phyloP scores from a whole-genome alignment of 176 grass and related monocot species.

The Raddia distichophylla region DNA sequence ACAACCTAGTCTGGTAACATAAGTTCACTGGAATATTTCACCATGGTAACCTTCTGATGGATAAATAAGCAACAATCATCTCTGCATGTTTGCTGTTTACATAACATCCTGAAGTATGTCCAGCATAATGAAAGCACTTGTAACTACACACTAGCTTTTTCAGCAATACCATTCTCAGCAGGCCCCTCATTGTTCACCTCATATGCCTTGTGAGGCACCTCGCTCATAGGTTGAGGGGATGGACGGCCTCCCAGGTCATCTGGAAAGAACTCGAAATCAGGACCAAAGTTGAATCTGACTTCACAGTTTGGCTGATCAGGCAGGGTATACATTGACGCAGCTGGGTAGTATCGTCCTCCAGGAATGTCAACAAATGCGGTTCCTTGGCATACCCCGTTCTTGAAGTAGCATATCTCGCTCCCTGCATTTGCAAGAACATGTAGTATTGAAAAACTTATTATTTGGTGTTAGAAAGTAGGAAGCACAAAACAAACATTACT shows the following conservation, averaged over 20 bases:
- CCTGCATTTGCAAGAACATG: slow-evolving; percentile 48
- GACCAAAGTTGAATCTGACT: slow-evolving; percentile 89
- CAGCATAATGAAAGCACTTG: neutral
- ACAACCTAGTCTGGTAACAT: neutral
- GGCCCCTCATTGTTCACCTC: slow-evolving; percentile 64
- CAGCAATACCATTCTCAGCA: slow-evolving; percentile 65
- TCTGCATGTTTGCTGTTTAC: neutral
- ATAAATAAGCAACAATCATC: neutral
- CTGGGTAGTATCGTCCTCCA: slow-evolving; percentile 84
- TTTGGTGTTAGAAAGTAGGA: neutral
- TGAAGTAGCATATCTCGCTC: slow-evolving; percentile 93
- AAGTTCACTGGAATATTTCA: neutral
- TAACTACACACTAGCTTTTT: slow-evolving; percentile 58
- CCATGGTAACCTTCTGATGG: neutral
- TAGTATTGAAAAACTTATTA: slow-evolving; percentile 5
- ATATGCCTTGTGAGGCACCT: slow-evolving; percentile 62
- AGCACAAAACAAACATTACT: neutral
- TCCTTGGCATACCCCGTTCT: slow-evolving; percentile 78
- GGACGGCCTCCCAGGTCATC: slow-evolving; percentile 66
- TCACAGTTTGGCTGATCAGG: slow-evolving; percentile 77
- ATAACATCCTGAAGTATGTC: neutral
- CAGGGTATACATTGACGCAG: slow-evolving; percentile 82
- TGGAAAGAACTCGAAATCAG: slow-evolving; percentile 71
- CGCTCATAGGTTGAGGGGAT: slow-evolving; percentile 66
- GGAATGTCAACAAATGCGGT: slow-evolving; percentile 75